Evolutionary conservation across 177 flowering plant species (phyloP).

Genomic region (Telopea speciosissima): DNA sequence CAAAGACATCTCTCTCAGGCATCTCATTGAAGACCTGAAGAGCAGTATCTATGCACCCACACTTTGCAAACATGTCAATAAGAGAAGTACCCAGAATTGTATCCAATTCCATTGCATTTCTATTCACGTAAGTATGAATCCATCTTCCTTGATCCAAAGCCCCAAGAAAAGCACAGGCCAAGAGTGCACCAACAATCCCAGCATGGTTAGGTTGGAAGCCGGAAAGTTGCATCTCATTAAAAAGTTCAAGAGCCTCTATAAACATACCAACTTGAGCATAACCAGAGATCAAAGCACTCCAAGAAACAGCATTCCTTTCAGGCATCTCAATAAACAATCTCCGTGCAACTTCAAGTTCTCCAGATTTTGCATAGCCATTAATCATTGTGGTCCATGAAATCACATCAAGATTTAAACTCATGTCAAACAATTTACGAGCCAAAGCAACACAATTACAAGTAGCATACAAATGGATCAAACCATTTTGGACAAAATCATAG

Average conservation of each 20-base stretch:
- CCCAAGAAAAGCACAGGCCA: slow-evolving; percentile 40
- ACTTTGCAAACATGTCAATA: slow-evolving; percentile 53
- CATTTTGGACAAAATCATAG: slow-evolving; percentile 59
- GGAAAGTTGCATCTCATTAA: slow-evolving; percentile 40
- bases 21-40: slow-evolving; percentile 28
- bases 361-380: slow-evolving; percentile 46
- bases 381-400: slow-evolving; percentile 56
- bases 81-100: slow-evolving; percentile 39
- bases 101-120: slow-evolving; percentile 28
- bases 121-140: slow-evolving; percentile 42
- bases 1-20: slow-evolving; percentile 33
- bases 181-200: slow-evolving; percentile 33
- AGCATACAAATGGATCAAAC: slow-evolving; percentile 48
- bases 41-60: slow-evolving; percentile 40
- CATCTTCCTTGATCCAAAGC: slow-evolving; percentile 46
- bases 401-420: slow-evolving; percentile 40
- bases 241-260: slow-evolving; percentile 45
- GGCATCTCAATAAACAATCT: slow-evolving; percentile 59
- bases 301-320: slow-evolving; percentile 49
- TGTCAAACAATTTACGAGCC: slow-evolving; percentile 49
- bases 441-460: slow-evolving; percentile 29
- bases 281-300: slow-evolving; percentile 54
- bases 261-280: slow-evolving; percentile 46
- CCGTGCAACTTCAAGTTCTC: slow-evolving; percentile 32
- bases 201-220: slow-evolving; percentile 37